Evolutionary conservation across 192 early-diverging fungal genomes (phyloP).

Genomic region (Coemansia sp.): DNA sequence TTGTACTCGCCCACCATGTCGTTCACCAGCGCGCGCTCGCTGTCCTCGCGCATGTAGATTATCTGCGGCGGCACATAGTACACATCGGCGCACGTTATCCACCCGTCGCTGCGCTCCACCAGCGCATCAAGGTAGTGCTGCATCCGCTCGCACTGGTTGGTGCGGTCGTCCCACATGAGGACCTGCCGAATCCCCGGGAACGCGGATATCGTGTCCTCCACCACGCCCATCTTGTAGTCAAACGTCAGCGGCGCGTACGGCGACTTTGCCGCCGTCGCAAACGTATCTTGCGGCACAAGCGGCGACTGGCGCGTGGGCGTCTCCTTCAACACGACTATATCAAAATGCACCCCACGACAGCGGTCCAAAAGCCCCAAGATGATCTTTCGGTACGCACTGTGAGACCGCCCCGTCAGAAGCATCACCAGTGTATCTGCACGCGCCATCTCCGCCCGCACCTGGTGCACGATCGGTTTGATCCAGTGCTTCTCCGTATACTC

Average conservation of each 20-base stretch:
- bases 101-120: slow-evolving; percentile 11
- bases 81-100: slow-evolving; percentile 21
- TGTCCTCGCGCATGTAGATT: slow-evolving; percentile 32
- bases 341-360: slow-evolving; percentile 43
- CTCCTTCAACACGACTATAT: slow-evolving; percentile 54
- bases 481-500: slow-evolving; percentile 30
- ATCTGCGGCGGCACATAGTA: slow-evolving; percentile 41
- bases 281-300: slow-evolving; percentile 10
- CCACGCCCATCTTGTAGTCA: slow-evolving; percentile 55
- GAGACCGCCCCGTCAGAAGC: slow-evolving; percentile 45
- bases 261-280: slow-evolving; percentile 1
- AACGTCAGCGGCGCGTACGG: slow-evolving; percentile 50
- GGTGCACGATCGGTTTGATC: slow-evolving; percentile 13
- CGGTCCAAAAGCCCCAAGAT: slow-evolving; percentile 34
- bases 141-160: slow-evolving; percentile 44
- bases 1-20: slow-evolving; percentile 39
- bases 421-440: slow-evolving; percentile 32
- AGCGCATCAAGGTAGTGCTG: slow-evolving; percentile 39
- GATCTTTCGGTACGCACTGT: slow-evolving; percentile 34
- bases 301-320: slow-evolving; percentile 33
- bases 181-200: slow-evolving; percentile 47
- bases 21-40: slow-evolving; percentile 28
- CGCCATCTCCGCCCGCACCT: slow-evolving; percentile 5
- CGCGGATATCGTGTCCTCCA: slow-evolving; percentile 50
- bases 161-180: slow-evolving; percentile 56